phyloP scores from a whole-genome alignment of 305 asterid species.

The Solanum aculeatissimum region DNA sequence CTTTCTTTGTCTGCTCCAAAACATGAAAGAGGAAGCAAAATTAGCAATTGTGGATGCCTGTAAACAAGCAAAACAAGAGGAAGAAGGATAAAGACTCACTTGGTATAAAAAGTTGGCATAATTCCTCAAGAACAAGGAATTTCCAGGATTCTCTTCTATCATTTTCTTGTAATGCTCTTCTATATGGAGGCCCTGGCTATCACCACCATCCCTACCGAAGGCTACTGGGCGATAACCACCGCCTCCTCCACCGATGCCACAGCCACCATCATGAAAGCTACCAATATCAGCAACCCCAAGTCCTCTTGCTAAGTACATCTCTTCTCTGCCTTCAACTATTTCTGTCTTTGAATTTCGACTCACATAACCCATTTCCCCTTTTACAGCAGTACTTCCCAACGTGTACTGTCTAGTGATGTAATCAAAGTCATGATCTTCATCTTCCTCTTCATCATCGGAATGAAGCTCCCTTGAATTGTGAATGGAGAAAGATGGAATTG shows the following conservation, averaged over 20 bases:
- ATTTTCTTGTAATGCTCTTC: constrained; percentile 60
- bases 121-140: constrained; percentile 64
- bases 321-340: constrained; percentile 24
- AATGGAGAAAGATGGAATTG: constrained; percentile 45
- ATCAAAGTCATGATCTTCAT: not conserved
- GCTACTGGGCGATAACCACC: constrained; percentile 25
- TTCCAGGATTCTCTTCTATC: constrained; percentile 58
- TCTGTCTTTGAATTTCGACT: not conserved
- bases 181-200: constrained; percentile 21
- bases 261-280: constrained; percentile 15
- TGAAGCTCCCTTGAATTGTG: constrained; percentile 1
- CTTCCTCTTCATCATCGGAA: constrained; percentile 26
- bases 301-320: constrained; percentile 66
- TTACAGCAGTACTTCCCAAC: constrained; percentile 4
- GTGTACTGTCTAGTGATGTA: not conserved
- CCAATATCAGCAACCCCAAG: constrained; percentile 33
- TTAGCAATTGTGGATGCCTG: not conserved
- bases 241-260: constrained; percentile 40
- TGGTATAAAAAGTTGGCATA: constrained; percentile 78
- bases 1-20: constrained; percentile 42
- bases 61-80: not conserved
- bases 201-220: constrained; percentile 31
- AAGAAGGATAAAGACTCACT: constrained; percentile 12
- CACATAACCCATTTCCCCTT: constrained; percentile 10
- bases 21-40: not conserved